phyloP scores from a whole-genome alignment of 306 rosid genomes.

The Begonia peltatifolia region DNA sequence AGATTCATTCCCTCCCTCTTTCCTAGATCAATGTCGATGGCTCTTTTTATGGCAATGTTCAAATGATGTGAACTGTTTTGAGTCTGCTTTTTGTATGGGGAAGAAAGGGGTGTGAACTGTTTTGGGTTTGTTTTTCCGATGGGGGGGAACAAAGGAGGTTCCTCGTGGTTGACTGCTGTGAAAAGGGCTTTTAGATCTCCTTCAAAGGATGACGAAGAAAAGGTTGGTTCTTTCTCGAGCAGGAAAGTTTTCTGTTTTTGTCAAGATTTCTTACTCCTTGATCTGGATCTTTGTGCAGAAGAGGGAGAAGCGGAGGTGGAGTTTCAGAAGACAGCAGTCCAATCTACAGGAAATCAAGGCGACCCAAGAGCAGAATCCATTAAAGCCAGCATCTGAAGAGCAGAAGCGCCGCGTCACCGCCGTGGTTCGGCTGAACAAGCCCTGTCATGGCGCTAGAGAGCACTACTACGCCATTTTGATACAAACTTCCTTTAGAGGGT shows the following conservation, averaged over 20 bases:
- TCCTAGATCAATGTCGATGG: too few relatives aligned
- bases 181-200: slow-evolving; percentile 99
- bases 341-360: slow-evolving; percentile 29
- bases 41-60: too few relatives aligned
- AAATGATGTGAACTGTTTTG: slow-evolving; percentile 28
- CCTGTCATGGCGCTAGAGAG: slow-evolving; percentile 32
- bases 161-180: slow-evolving; percentile 91
- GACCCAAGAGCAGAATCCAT: slow-evolving; percentile 10
- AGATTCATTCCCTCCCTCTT: too few relatives aligned
- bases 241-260: neutral
- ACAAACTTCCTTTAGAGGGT: slow-evolving; percentile 92
- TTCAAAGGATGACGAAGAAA: slow-evolving; percentile 80
- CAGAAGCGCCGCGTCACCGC: slow-evolving; percentile 49
- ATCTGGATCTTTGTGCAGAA: slow-evolving; percentile 27
- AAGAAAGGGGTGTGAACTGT: slow-evolving; percentile 14
- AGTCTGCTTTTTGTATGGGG: neutral
- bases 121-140: slow-evolving; percentile 32
- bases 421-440: slow-evolving; percentile 51
- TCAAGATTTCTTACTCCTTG: neutral
- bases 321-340: slow-evolving; percentile 46
- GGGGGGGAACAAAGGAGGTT: slow-evolving; percentile 76
- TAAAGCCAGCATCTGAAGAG: slow-evolving; percentile 18
- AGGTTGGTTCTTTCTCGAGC: slow-evolving; percentile 19
- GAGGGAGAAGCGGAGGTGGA: slow-evolving; percentile 85
- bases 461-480: slow-evolving; percentile 42